These are phyloP conservation scores for Oryza brachyantha DNA, from an alignment of 176 grass and related monocot genomes.

Conservation along the genomic window DNA sequence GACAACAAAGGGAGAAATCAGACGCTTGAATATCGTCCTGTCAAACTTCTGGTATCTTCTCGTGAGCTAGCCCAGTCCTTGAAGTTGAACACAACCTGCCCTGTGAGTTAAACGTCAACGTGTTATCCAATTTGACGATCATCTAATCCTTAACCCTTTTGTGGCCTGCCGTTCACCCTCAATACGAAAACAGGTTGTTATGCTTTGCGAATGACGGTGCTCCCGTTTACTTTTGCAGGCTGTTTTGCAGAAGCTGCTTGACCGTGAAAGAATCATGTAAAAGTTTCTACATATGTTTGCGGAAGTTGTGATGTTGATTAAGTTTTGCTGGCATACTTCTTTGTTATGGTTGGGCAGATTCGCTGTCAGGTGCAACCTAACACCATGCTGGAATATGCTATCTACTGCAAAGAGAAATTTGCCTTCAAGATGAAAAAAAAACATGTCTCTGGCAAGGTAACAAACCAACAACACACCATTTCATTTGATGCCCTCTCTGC, in stretches of 20 bases:
- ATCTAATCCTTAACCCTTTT: not conserved
- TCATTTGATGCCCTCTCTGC: not conserved
- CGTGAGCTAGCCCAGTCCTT: constrained; percentile 63
- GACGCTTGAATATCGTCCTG: constrained; percentile 63
- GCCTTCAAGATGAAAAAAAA: constrained; percentile 5
- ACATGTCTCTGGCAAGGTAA: not conserved
- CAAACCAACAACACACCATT: not conserved
- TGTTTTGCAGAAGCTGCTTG: constrained; percentile 83
- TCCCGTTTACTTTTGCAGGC: constrained; percentile 46
- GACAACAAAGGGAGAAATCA: constrained; percentile 68
- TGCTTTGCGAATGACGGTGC: not conserved
- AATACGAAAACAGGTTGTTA: not conserved
- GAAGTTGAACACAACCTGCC: constrained; percentile 70
- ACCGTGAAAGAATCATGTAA: constrained; percentile 89
- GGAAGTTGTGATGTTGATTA: not conserved
- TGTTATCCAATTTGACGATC: not conserved
- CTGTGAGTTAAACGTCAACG: constrained; percentile 52
- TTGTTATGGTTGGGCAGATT: not conserved
- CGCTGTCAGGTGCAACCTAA: not conserved
- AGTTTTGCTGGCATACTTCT: not conserved
- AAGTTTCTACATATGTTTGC: not conserved
- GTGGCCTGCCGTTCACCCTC: not conserved
- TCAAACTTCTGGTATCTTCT: constrained; percentile 81
- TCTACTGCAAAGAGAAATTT: not conserved
- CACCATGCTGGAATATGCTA: not conserved